A percentile compares a stretch with the other conserved stretches of the same genome.
These are phyloP conservation scores for Pythium vanterpoolii DNA, from an alignment of 352 stramenopile species.

Conservation along the genomic window DNA sequence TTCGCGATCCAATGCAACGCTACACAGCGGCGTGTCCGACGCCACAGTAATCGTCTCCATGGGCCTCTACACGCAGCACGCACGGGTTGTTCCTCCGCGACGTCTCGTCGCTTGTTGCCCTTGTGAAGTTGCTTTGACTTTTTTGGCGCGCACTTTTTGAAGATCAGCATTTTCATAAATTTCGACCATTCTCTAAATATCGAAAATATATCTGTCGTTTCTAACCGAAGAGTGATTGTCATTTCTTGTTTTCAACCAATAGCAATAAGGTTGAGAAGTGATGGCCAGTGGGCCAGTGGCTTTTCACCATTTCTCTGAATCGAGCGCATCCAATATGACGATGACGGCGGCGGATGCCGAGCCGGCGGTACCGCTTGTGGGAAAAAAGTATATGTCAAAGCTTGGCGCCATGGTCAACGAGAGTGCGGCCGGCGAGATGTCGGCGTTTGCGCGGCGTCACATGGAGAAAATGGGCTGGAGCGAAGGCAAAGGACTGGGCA, in stretches of 20 bases:
- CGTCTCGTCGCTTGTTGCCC: not conserved
- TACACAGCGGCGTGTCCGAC: not conserved
- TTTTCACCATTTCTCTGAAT: conserved; percentile 5
- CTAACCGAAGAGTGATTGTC: not conserved
- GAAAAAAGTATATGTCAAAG: conserved; percentile 80
- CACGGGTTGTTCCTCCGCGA: not conserved
- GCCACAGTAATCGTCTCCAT: not conserved
- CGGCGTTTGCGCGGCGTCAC: conserved; percentile 78
- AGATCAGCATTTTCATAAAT: no score
- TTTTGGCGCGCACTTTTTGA: conserved; percentile 16
- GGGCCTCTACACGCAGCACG: not conserved
- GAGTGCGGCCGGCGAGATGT: conserved; percentile 55
- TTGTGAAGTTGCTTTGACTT: not conserved
- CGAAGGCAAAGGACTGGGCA: conserved; percentile 95
- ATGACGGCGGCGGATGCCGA: conserved; percentile 5
- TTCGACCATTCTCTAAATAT: conserved; percentile 9
- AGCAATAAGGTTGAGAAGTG: conserved; percentile 2
- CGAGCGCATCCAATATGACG: not conserved
- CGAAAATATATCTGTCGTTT: not conserved
- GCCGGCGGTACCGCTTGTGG: conserved; percentile 59
- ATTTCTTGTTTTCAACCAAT: not conserved
- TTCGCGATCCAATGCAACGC: conserved; percentile 1
- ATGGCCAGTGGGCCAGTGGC: conserved; percentile 22
- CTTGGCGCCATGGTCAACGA: conserved; percentile 84
- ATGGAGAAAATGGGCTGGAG: conserved; percentile 97